Percentiles rank a stretch among this genome's conserved stretches.
phyloP scores from a whole-genome alignment of 768 basidiomycete species.

The Udeniomyces megalosporus region DNA sequence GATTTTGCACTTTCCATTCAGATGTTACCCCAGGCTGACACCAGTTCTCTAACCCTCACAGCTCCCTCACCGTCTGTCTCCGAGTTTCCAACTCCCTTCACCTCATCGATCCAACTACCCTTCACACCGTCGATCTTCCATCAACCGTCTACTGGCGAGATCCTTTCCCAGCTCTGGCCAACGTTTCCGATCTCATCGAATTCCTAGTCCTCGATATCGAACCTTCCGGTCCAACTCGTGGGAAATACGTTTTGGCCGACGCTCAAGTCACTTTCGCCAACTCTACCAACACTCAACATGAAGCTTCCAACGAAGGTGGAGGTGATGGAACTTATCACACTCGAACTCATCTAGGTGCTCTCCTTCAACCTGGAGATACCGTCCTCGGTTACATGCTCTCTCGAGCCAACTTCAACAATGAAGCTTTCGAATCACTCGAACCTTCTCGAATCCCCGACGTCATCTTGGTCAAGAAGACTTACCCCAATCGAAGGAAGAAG shows the following conservation, averaged over 20 bases:
- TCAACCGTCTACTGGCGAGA: constrained; percentile 75
- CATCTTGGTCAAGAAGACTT: constrained; percentile 84
- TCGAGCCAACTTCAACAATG: constrained; percentile 82
- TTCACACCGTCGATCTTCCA: constrained; percentile 66
- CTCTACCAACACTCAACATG: constrained; percentile 32
- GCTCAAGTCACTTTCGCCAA: constrained; percentile 78
- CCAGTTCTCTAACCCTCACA: too few relatives aligned
- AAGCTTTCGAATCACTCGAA: constrained; percentile 54
- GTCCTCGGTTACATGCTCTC: constrained; percentile 80
- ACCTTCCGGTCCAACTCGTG: constrained; percentile 51
- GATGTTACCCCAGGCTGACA: too few relatives aligned
- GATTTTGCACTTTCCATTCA: too few relatives aligned
- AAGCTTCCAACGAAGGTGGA: constrained; percentile 37
- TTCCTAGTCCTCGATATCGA: constrained; percentile 92
- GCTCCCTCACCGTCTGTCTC: constrained; percentile 67
- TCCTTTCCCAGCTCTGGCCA: constrained; percentile 71
- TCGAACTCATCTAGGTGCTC: constrained; percentile 84
- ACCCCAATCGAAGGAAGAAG: constrained; percentile 87
- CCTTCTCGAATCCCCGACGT: constrained; percentile 65
- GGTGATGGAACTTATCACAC: constrained; percentile 80
- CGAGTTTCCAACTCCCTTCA: constrained; percentile 86
- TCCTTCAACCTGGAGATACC: constrained; percentile 87
- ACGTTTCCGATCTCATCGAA: constrained; percentile 70
- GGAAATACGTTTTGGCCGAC: constrained; percentile 68
- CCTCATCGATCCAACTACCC: constrained; percentile 71